phyloP scores from a whole-genome alignment of 2,329 filamentous ascomycete species.

The Talaromyces sp. region DNA sequence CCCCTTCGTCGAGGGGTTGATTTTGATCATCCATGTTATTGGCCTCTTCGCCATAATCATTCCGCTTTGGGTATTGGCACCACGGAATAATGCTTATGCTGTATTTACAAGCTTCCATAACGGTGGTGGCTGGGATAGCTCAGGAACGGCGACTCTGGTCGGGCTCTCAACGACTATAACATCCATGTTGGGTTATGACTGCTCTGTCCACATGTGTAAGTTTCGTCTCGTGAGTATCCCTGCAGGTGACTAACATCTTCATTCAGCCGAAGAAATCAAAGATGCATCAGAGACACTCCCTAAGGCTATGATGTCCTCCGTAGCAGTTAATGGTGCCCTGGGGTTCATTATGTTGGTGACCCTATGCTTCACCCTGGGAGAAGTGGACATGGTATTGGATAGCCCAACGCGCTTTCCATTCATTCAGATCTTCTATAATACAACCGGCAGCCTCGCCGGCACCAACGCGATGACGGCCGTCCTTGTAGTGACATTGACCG shows the following conservation, averaged over 20 bases:
- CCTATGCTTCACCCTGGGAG: slow-evolving; percentile 57
- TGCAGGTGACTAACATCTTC: neutral
- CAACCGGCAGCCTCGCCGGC: slow-evolving; percentile 51
- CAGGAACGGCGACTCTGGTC: slow-evolving; percentile 44
- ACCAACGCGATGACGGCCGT: slow-evolving; percentile 56
- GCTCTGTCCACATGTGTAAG: slow-evolving; percentile 51
- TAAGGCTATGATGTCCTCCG: slow-evolving; percentile 52
- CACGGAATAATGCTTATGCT: slow-evolving; percentile 37
- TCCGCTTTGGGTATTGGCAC: slow-evolving; percentile 46
- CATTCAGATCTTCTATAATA: slow-evolving; percentile 60
- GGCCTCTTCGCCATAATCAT: slow-evolving; percentile 49
- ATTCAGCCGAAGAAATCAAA: slow-evolving; percentile 45
- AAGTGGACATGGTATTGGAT: slow-evolving; percentile 49
- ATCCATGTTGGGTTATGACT: slow-evolving; percentile 47
- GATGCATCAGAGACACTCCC: slow-evolving; percentile 56
- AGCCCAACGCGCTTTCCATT: slow-evolving; percentile 59
- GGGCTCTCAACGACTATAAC: slow-evolving; percentile 45
- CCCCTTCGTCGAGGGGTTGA: slow-evolving; percentile 43
- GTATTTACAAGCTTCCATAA: slow-evolving; percentile 48
- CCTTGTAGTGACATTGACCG: slow-evolving; percentile 53
- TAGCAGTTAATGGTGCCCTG: slow-evolving; percentile 55
- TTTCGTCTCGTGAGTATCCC: neutral
- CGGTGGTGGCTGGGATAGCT: slow-evolving; percentile 43
- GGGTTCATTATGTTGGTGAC: slow-evolving; percentile 62
- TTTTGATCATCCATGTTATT: slow-evolving; percentile 47